Conservation (phyloP, 2,329 filamentous ascomycete genomes). For the Zalaria obscura region DNA sequence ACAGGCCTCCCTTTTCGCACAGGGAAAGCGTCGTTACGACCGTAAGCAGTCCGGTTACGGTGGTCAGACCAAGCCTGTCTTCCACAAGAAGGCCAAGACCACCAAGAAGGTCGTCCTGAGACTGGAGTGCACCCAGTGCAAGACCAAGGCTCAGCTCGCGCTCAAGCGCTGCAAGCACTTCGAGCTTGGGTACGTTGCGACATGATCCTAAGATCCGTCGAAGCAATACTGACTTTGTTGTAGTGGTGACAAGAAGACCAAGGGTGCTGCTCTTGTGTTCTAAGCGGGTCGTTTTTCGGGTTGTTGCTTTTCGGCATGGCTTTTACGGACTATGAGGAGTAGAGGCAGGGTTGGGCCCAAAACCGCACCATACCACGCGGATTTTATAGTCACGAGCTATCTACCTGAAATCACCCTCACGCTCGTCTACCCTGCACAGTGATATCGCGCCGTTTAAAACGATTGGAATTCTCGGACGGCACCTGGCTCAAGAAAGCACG, state of each 20-base stretch:
- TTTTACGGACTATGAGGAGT: not conserved
- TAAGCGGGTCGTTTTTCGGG: slow-evolving; percentile 48
- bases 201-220: slow-evolving; percentile 2
- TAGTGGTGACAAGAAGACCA: slow-evolving; percentile 99
- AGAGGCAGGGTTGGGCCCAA: not conserved
- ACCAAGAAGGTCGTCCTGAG: slow-evolving; percentile 99
- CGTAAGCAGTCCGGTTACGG: slow-evolving; percentile 98
- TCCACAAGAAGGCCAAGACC: slow-evolving; percentile 99
- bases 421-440: too few species aligned
- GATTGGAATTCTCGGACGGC: too few species aligned
- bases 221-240: slow-evolving; percentile 26
- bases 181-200: slow-evolving; percentile 75
- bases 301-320: slow-evolving; percentile 1
- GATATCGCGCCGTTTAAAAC: too few species aligned
- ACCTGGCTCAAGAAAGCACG: too few species aligned
- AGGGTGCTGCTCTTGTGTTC: slow-evolving; percentile 99
- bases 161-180: slow-evolving; percentile 99
- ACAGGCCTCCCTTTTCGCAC: slow-evolving; percentile 80
- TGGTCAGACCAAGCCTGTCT: slow-evolving; percentile 99
- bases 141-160: slow-evolving; percentile 94
- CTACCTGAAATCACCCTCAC: not conserved
- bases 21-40: slow-evolving; percentile 99
- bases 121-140: slow-evolving; percentile 95
- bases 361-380: not conserved
- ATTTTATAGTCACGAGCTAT: not conserved